phyloP scores from a whole-genome alignment of 805 yeast species.

The Myxozyma nipponensis region DNA sequence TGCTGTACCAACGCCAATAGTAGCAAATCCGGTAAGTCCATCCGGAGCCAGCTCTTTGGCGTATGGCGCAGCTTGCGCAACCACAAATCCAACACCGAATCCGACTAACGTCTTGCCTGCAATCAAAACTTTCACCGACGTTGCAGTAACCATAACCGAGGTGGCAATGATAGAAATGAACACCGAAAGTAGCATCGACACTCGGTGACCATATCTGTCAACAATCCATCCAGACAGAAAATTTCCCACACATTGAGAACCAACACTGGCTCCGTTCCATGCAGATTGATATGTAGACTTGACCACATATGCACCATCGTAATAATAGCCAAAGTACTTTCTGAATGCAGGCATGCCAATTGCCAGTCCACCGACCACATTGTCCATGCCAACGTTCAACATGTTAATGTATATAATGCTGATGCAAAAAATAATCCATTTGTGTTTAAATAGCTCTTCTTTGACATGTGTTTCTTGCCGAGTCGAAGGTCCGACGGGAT shows the following conservation, averaged over 20 bases:
- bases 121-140: background rate
- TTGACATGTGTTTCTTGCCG: no score
- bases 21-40: background rate
- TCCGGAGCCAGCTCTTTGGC: background rate
- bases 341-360: background rate
- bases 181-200: background rate
- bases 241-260: slow-evolving; percentile 66
- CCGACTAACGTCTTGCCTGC: background rate
- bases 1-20: background rate
- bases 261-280: slow-evolving; percentile 53
- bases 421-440: slow-evolving; percentile 52
- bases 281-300: background rate
- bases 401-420: background rate
- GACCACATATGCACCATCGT: background rate
- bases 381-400: background rate
- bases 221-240: background rate
- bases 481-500: no score
- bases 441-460: no score
- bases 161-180: background rate
- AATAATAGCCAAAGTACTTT: background rate
- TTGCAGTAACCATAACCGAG: background rate
- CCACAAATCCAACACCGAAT: background rate
- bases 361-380: background rate
- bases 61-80: background rate
- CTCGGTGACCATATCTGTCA: background rate